Evolutionary conservation across 2,329 filamentous ascomycete species (phyloP).

Genomic region (Beauveria caledonica): DNA sequence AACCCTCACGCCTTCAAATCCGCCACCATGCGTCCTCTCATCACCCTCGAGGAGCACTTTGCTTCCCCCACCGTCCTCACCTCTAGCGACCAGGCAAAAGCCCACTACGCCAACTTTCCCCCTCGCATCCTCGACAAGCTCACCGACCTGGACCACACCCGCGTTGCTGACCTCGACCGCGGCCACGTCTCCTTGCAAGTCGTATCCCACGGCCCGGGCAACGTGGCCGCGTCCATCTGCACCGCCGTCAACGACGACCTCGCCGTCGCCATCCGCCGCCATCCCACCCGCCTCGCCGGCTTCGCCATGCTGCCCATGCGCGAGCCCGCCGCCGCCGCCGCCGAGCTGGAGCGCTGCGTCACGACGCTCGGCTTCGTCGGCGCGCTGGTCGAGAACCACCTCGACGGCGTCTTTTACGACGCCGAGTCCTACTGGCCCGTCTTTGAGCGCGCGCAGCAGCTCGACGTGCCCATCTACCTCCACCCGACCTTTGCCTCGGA

Average conservation of each 20-base stretch:
- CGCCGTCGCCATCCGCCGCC: conserved; percentile 5
- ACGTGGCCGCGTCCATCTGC: conserved; percentile 13
- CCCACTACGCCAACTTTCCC: conserved; percentile 17
- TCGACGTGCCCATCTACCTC: conserved; percentile 44
- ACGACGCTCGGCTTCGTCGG: conserved; percentile 25
- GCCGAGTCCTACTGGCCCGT: conserved; percentile 21
- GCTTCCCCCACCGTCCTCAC: conserved; percentile 17
- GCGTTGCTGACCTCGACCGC: conserved; percentile 18
- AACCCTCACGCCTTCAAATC: no score
- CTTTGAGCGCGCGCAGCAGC: conserved; percentile 27
- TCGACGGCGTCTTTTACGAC: conserved; percentile 22
- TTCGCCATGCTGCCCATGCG: conserved; percentile 23
- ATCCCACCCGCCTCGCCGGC: conserved; percentile 21
- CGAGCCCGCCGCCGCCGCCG: conserved; percentile 20
- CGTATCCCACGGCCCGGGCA: conserved; percentile 12
- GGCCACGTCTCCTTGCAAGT: conserved; percentile 18
- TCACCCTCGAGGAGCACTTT: conserved; percentile 36
- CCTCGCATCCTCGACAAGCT: conserved; percentile 17
- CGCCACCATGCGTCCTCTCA: conserved; percentile 19
- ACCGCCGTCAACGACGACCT: conserved; percentile 20
- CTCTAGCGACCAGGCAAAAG: conserved; percentile 13
- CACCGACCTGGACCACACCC: conserved; percentile 16
- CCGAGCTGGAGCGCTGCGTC: conserved; percentile 23
- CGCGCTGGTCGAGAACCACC: conserved; percentile 23
- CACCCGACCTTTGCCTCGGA: conserved; percentile 34